A percentile compares a stretch with the other conserved stretches of the same genome.
These are phyloP conservation scores for Amanita rimosa DNA, from an alignment of 768 basidiomycete species.

Conservation along the genomic window DNA sequence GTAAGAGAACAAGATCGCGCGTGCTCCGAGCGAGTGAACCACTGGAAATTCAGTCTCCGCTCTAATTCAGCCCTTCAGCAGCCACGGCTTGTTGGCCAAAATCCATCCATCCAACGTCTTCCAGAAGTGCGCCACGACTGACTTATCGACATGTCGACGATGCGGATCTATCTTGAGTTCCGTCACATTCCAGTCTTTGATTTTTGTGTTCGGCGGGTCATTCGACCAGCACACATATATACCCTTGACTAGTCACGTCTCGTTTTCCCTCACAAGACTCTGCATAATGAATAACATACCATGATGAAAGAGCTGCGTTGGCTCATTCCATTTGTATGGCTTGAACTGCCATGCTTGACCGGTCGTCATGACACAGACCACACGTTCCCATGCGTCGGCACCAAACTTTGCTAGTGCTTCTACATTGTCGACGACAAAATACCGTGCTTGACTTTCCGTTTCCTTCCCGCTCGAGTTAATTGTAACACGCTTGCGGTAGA, in stretches of 20 bases:
- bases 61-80: conserved; percentile 29
- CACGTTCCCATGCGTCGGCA: conserved; percentile 91
- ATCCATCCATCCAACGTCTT: conserved; percentile 85
- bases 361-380: conserved; percentile 96
- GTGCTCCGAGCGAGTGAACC: background rate
- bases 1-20: background rate
- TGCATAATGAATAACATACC: conserved; percentile 33
- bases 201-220: conserved; percentile 78
- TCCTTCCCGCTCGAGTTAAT: conserved; percentile 59
- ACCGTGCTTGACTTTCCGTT: conserved; percentile 44
- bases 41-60: background rate
- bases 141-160: conserved; percentile 88
- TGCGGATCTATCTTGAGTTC: conserved; percentile 92
- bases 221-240: conserved; percentile 93
- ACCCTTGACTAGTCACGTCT: conserved; percentile 64
- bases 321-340: conserved; percentile 95
- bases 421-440: conserved; percentile 85
- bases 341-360: conserved; percentile 98
- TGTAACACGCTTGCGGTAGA: conserved; percentile 72
- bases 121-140: conserved; percentile 95
- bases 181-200: conserved; percentile 96
- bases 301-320: conserved; percentile 85
- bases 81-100: conserved; percentile 64
- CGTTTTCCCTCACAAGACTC: background rate
- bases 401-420: conserved; percentile 91